A percentile compares a stretch with the other conserved stretches of the same genome.
These are phyloP conservation scores for Xylariaceae sp. DNA, from an alignment of 2,329 filamentous ascomycete genomes.

Conservation along the genomic window DNA sequence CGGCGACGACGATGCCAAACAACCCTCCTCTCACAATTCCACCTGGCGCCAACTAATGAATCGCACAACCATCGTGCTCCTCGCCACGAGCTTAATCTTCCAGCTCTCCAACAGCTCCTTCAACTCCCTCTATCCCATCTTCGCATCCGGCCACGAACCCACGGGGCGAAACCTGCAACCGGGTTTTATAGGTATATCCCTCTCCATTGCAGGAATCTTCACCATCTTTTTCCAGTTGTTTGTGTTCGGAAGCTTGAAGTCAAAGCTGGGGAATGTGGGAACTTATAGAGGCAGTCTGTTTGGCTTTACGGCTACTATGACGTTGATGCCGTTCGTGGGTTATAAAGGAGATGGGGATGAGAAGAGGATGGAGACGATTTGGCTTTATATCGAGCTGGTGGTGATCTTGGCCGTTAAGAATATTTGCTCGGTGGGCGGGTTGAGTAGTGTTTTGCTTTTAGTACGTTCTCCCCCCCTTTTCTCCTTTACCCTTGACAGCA, in stretches of 20 bases:
- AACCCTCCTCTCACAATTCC: slow-evolving; percentile 45
- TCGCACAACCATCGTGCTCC: slow-evolving; percentile 74
- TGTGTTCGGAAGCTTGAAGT: slow-evolving; percentile 74
- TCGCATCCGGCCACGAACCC: slow-evolving; percentile 70
- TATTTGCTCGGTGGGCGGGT: slow-evolving; percentile 79
- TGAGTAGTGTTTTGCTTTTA: slow-evolving; percentile 84
- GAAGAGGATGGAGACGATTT: slow-evolving; percentile 59
- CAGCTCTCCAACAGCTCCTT: slow-evolving; percentile 92
- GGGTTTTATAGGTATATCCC: slow-evolving; percentile 75
- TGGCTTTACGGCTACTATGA: slow-evolving; percentile 76
- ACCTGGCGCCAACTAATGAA: slow-evolving; percentile 62
- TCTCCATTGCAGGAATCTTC: slow-evolving; percentile 77
- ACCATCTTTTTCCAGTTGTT: slow-evolving; percentile 90
- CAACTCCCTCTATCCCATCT: slow-evolving; percentile 93
- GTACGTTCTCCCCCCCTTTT: slow-evolving; percentile 46
- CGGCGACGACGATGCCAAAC: slow-evolving; percentile 40
- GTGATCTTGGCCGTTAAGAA: slow-evolving; percentile 82
- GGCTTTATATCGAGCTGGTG: slow-evolving; percentile 80
- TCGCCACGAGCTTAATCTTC: slow-evolving; percentile 86
- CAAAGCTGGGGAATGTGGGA: slow-evolving; percentile 76
- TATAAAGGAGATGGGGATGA: slow-evolving; percentile 65
- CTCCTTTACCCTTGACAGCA: neutral
- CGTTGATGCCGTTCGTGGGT: slow-evolving; percentile 85
- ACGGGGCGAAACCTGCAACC: slow-evolving; percentile 73
- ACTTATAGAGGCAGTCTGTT: slow-evolving; percentile 77